These are phyloP conservation scores for Oxytropis ochrocephala DNA, from an alignment of 306 rosid genomes.

Conservation along the genomic window DNA sequence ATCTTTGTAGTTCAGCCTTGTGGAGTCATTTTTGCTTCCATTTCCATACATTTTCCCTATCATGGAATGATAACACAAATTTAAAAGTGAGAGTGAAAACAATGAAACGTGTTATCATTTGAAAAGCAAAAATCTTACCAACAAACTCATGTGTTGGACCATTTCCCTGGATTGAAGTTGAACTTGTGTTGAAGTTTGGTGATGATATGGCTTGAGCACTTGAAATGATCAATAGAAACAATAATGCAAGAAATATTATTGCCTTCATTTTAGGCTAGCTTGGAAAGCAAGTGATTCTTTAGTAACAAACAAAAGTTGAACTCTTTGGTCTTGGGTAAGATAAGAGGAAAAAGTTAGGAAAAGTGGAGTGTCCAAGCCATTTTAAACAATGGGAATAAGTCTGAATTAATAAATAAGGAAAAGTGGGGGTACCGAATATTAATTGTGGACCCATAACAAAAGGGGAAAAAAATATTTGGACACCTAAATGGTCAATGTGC, in stretches of 20 bases:
- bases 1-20: neutral
- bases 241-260: slow-evolving; percentile 1
- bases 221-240: slow-evolving; percentile 10
- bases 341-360: too few species aligned
- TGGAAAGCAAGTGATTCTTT: neutral
- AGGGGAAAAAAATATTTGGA: too few species aligned
- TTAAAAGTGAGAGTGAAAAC: neutral
- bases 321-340: too few species aligned
- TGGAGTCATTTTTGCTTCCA: slow-evolving; percentile 7
- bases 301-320: neutral
- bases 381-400: too few species aligned
- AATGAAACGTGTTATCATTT: too few species aligned
- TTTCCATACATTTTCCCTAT: slow-evolving; percentile 1
- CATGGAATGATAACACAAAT: neutral
- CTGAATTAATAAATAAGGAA: too few species aligned
- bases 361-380: too few species aligned
- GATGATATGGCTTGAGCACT: neutral
- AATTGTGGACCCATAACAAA: too few species aligned
- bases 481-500: too few species aligned
- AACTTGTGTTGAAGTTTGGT: neutral
- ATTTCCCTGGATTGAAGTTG: slow-evolving; percentile 14
- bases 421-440: too few species aligned
- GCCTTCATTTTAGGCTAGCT: neutral
- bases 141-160: neutral
- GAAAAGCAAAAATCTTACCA: neutral